Evolutionary conservation across 352 stramenopile species (phyloP).

Genomic region (Pythium aristosporum): DNA sequence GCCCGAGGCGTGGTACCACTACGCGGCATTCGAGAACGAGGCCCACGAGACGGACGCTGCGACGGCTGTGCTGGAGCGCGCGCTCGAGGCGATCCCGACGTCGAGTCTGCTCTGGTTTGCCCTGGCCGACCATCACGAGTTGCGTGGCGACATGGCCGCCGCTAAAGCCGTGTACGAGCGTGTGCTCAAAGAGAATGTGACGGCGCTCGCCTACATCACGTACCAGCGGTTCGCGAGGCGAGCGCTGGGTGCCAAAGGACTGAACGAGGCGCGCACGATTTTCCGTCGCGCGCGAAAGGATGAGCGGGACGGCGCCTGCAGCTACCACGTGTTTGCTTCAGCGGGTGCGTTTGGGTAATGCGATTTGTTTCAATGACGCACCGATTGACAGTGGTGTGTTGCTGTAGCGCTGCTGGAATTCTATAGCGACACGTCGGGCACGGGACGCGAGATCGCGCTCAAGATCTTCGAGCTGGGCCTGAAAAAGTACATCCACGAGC

Average conservation of each 20-base stretch:
- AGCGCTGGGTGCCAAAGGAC: conserved; percentile 68
- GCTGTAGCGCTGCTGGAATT: conserved; percentile 76
- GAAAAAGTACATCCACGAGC: conserved; percentile 88
- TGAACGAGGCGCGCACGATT: conserved; percentile 72
- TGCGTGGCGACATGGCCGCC: conserved; percentile 56
- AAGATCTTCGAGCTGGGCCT: conserved; percentile 89
- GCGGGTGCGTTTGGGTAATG: conserved; percentile 44
- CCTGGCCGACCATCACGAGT: conserved; percentile 78
- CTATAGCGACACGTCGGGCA: conserved; percentile 81
- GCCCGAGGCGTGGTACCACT: conserved; percentile 86
- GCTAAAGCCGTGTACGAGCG: conserved; percentile 84
- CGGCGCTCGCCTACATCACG: conserved; percentile 76
- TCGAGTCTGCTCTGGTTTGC: conserved; percentile 84
- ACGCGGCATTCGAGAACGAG: conserved; percentile 78
- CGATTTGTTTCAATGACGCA: neutral
- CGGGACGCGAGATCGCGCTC: conserved; percentile 81
- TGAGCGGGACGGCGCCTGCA: conserved; percentile 75
- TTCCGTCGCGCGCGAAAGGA: conserved; percentile 85
- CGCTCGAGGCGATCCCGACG: conserved; percentile 71
- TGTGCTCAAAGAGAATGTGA: conserved; percentile 70
- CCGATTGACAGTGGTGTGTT: neutral
- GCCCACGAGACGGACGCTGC: conserved; percentile 71
- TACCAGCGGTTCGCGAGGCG: conserved; percentile 85
- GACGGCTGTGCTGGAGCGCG: conserved; percentile 63
- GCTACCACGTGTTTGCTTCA: conserved; percentile 80